phyloP scores from a whole-genome alignment of 768 basidiomycete genomes.

The Termitomyces sp. region DNA sequence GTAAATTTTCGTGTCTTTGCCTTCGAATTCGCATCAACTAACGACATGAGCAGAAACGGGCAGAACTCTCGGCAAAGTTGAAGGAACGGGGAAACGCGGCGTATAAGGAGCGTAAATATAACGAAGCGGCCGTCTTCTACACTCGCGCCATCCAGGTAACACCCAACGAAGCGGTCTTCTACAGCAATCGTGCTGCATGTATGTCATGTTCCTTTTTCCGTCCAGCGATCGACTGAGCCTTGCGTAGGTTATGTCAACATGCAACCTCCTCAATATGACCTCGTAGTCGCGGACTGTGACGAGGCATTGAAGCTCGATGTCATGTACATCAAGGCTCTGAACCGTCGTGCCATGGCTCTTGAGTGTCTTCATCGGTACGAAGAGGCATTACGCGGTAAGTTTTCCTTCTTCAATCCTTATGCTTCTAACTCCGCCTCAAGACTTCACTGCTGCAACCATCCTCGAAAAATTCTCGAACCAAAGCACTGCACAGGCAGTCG shows the following conservation, averaged over 20 bases:
- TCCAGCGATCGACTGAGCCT: not conserved
- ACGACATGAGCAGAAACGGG: constrained; percentile 50
- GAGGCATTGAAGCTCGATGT: constrained; percentile 80
- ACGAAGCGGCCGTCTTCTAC: constrained; percentile 59
- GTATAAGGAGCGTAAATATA: constrained; percentile 61
- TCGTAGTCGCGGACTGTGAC: constrained; percentile 86
- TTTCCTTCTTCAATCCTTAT: not conserved
- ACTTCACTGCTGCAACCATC: constrained; percentile 96
- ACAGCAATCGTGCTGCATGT: constrained; percentile 98
- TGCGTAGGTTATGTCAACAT: constrained; percentile 85
- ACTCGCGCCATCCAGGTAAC: constrained; percentile 72
- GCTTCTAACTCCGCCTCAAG: constrained; percentile 31
- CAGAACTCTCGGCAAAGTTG: constrained; percentile 54
- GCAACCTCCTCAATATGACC: constrained; percentile 76
- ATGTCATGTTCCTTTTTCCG: constrained; percentile 21
- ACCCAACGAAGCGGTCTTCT: constrained; percentile 88
- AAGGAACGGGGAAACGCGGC: constrained; percentile 72
- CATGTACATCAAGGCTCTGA: constrained; percentile 86
- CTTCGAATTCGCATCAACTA: not conserved
- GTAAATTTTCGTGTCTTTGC: constrained; percentile 29
- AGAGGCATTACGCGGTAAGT: constrained; percentile 75
- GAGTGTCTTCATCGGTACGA: constrained; percentile 73
- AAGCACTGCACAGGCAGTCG: constrained; percentile 72
- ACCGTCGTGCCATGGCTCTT: constrained; percentile 82
- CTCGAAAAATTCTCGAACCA: constrained; percentile 91